phyloP scores from a whole-genome alignment of 139 green algal genomes.

The Yamagishiella unicocca region DNA sequence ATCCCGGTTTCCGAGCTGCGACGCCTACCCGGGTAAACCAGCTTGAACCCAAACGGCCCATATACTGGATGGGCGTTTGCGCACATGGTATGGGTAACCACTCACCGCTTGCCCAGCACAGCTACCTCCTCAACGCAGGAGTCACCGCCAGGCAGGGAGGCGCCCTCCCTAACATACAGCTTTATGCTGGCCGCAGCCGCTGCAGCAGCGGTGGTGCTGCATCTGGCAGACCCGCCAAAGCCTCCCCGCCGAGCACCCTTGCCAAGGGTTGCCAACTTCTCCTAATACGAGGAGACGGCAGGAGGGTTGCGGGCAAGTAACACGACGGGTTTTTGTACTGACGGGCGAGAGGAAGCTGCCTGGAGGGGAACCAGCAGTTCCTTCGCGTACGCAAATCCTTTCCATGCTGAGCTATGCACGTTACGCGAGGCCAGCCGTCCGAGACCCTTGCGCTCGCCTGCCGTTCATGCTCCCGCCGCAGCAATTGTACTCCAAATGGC shows the following conservation, averaged over 20 bases:
- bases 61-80: no score
- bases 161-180: slow-evolving; percentile 20
- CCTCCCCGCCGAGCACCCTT: neutral
- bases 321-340: no score
- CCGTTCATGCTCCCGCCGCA: slow-evolving; percentile 7
- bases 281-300: neutral
- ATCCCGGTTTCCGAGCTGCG: no score
- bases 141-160: neutral
- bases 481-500: slow-evolving; percentile 32
- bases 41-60: no score
- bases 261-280: neutral
- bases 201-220: neutral
- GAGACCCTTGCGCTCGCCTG: neutral
- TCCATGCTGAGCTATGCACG: no score
- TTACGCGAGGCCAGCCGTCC: no score
- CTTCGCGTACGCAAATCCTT: no score
- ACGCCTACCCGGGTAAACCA: no score
- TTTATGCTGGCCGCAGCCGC: neutral
- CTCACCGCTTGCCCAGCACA: slow-evolving; percentile 32
- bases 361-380: no score
- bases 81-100: no score
- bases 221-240: neutral
- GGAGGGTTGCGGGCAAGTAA: no score
- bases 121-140: slow-evolving; percentile 30
- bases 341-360: no score